Percentiles rank a stretch among this genome's conserved stretches.
Conservation (phyloP, 306 rosid species). For the Geum urbanum region DNA sequence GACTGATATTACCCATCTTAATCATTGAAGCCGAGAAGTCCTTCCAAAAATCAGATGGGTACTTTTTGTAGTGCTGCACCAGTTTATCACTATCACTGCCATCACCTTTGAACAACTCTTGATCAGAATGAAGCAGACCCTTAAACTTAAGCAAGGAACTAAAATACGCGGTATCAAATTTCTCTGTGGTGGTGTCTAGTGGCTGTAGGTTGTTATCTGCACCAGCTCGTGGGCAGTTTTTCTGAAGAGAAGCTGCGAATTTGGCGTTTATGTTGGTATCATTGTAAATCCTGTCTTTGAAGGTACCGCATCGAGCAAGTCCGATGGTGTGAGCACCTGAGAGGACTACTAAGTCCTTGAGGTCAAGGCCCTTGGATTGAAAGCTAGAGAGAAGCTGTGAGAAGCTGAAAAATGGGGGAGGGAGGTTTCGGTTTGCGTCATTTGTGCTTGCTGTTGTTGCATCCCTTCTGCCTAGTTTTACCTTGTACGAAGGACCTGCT, state of each 20-base stretch:
- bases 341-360: slow-evolving; percentile 30
- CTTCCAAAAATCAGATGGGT: neutral
- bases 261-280: slow-evolving; percentile 25
- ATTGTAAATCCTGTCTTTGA: slow-evolving; percentile 18
- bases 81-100: slow-evolving; percentile 24
- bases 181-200: slow-evolving; percentile 8
- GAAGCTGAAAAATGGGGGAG: slow-evolving; percentile 27
- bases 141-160: slow-evolving; percentile 15
- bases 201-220: slow-evolving; percentile 19
- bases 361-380: slow-evolving; percentile 15
- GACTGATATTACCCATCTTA: slow-evolving; percentile 31
- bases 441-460: slow-evolving; percentile 27
- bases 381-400: slow-evolving; percentile 19
- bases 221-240: slow-evolving; percentile 20
- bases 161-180: slow-evolving; percentile 32
- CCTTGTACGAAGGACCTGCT: slow-evolving; percentile 22
- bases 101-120: slow-evolving; percentile 22
- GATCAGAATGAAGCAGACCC: slow-evolving; percentile 37
- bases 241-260: neutral
- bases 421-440: slow-evolving; percentile 24
- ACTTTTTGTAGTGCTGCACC: slow-evolving; percentile 18
- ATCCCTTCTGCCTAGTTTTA: slow-evolving; percentile 34
- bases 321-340: slow-evolving; percentile 41
- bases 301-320: slow-evolving; percentile 18
- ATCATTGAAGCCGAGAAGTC: too few relatives aligned